A percentile compares a stretch with the other conserved stretches of the same genome.
Conservation (phyloP, 2,329 filamentous ascomycete species). For the Botrytis sinoallii region DNA sequence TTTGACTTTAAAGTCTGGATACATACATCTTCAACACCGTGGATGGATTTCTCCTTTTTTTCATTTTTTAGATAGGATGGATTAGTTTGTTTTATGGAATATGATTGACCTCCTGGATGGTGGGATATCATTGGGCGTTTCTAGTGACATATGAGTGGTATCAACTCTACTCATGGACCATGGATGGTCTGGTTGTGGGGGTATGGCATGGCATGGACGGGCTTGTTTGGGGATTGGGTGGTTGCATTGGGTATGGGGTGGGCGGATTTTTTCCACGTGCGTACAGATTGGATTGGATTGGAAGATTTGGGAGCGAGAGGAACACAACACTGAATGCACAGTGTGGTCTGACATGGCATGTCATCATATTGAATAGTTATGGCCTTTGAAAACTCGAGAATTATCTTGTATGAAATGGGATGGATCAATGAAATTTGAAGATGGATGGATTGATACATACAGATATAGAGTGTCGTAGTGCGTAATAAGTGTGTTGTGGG, state of each 20-base stretch:
- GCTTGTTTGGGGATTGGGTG: neutral
- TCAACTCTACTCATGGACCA: conserved; percentile 2
- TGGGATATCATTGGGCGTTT: conserved; percentile 14
- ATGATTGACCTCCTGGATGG: neutral
- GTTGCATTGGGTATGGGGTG: conserved; percentile 18
- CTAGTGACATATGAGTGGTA: conserved; percentile 10
- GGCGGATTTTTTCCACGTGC: neutral
- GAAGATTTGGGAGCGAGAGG: neutral
- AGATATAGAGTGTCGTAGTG: neutral
- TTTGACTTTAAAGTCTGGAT: conserved; percentile 19
- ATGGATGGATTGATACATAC: neutral
- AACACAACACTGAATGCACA: neutral
- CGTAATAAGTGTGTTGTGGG: neutral
- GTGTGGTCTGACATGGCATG: neutral
- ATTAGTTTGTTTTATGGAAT: neutral
- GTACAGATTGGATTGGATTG: neutral
- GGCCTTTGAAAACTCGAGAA: neutral
- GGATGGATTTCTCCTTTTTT: neutral
- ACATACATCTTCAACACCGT: conserved; percentile 5
- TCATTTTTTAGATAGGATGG: conserved; percentile 4
- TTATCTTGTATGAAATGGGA: conserved; percentile 5
- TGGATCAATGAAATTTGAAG: neutral
- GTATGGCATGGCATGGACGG: neutral
- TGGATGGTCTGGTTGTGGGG: conserved; percentile 2
- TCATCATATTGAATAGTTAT: neutral